Percentiles rank a stretch among this genome's conserved stretches.
These are phyloP conservation scores for Cutaneotrichosporon sp. DNA, from an alignment of 1,284 basidiomycete genomes.

Conservation along the genomic window DNA sequence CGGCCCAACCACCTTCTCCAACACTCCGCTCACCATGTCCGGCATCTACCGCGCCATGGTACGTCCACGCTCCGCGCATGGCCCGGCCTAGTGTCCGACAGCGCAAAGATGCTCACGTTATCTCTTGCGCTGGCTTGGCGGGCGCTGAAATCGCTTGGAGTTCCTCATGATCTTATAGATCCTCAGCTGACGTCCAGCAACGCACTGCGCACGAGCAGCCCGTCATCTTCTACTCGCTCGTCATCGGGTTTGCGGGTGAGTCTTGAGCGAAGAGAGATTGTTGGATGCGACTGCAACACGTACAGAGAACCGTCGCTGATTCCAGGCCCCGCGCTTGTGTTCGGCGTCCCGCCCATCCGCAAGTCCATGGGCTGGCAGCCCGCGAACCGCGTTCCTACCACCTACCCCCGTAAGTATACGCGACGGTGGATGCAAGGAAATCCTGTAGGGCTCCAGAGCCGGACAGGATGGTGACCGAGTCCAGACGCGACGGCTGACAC, in stretches of 20 bases:
- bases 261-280: neutral
- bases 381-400: constrained; percentile 72
- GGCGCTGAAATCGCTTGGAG: neutral
- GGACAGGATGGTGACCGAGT: too few species aligned
- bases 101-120: neutral
- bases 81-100: neutral
- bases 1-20: constrained; percentile 3
- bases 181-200: constrained; percentile 56
- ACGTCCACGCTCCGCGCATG: neutral
- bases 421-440: neutral
- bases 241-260: constrained; percentile 61
- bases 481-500: neutral
- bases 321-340: constrained; percentile 69
- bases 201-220: constrained; percentile 88
- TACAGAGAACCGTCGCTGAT: constrained; percentile 6
- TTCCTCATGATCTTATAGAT: neutral
- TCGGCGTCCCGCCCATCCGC: constrained; percentile 76
- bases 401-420: constrained; percentile 74
- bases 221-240: constrained; percentile 83
- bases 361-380: constrained; percentile 69
- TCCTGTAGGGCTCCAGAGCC: neutral
- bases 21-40: constrained; percentile 29
- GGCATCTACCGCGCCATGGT: constrained; percentile 38
- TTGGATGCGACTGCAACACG: neutral
- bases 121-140: neutral